phyloP scores from a whole-genome alignment of 352 stramenopile species.

The Phytophthora hybrid region DNA sequence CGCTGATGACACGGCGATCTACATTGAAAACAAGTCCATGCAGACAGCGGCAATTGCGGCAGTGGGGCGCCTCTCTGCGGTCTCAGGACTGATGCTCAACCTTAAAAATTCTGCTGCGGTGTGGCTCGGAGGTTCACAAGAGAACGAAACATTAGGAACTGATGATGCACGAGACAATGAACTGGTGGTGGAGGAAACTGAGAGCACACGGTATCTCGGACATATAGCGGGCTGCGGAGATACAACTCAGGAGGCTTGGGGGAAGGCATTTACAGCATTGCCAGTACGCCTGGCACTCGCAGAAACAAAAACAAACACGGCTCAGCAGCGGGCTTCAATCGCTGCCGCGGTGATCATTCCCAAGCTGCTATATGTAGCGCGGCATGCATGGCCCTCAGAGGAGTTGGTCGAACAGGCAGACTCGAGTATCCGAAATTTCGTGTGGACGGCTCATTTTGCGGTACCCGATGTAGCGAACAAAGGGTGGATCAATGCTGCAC shows the following conservation, averaged over 20 bases:
- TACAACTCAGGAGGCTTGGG: neutral
- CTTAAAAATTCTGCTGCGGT: slow-evolving; percentile 7
- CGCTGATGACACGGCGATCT: slow-evolving; percentile 22
- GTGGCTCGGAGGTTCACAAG: neutral
- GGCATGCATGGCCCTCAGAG: neutral
- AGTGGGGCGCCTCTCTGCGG: neutral
- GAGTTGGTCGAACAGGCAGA: neutral
- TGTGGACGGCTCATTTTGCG: neutral
- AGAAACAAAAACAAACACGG: neutral
- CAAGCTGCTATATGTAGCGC: no score
- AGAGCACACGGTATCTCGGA: neutral
- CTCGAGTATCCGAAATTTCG: neutral
- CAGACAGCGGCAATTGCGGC: neutral
- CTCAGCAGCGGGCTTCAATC: neutral
- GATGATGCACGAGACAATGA: neutral
- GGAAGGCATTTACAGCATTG: neutral
- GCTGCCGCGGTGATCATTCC: neutral
- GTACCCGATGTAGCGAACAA: neutral
- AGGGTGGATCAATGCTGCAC: neutral
- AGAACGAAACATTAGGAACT: neutral
- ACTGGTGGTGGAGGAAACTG: neutral
- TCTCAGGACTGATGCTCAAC: slow-evolving; percentile 10
- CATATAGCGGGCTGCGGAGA: neutral
- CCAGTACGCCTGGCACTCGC: neutral
- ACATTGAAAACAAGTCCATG: neutral